Evolutionary conservation across 2,329 filamentous ascomycete species (phyloP).

Genomic region (Tolypocladium cylindrosporum): DNA sequence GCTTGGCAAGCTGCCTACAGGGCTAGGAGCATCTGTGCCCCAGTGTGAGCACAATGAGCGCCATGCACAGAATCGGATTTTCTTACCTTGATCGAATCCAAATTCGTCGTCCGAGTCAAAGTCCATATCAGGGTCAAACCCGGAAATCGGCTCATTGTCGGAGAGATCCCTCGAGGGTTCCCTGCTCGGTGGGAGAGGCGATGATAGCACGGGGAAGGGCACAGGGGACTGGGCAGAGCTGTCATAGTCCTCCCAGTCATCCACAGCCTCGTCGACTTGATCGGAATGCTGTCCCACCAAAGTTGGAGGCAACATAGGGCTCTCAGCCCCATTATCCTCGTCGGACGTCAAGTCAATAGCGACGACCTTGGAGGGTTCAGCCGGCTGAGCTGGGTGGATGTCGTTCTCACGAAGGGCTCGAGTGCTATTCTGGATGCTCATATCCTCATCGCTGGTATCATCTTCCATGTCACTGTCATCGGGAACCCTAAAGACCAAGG

Average conservation of each 20-base stretch:
- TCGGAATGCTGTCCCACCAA: not conserved
- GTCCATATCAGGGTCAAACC: not conserved
- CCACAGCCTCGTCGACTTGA: not conserved
- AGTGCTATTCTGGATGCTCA: constrained; percentile 14
- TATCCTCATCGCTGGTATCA: constrained; percentile 14
- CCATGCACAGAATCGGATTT: too few relatives aligned
- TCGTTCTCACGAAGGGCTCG: constrained; percentile 17
- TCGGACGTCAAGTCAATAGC: constrained; percentile 13
- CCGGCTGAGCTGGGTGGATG: constrained; percentile 12
- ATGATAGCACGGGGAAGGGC: not conserved
- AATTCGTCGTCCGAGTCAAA: not conserved
- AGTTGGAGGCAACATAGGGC: not conserved
- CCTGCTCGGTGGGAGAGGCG: not conserved
- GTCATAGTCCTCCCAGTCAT: not conserved
- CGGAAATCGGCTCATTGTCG: not conserved
- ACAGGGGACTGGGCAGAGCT: not conserved
- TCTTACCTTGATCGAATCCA: not conserved
- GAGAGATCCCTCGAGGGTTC: not conserved
- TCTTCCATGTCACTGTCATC: constrained; percentile 28
- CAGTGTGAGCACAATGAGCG: not conserved
- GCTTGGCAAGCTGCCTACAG: not conserved
- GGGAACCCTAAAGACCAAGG: constrained; percentile 29
- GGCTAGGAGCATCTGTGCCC: not conserved
- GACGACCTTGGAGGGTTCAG: not conserved
- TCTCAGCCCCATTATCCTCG: constrained; percentile 8